These are phyloP conservation scores for Colletotrichum sublineola DNA, from an alignment of 2,329 filamentous ascomycete genomes.

Conservation along the genomic window DNA sequence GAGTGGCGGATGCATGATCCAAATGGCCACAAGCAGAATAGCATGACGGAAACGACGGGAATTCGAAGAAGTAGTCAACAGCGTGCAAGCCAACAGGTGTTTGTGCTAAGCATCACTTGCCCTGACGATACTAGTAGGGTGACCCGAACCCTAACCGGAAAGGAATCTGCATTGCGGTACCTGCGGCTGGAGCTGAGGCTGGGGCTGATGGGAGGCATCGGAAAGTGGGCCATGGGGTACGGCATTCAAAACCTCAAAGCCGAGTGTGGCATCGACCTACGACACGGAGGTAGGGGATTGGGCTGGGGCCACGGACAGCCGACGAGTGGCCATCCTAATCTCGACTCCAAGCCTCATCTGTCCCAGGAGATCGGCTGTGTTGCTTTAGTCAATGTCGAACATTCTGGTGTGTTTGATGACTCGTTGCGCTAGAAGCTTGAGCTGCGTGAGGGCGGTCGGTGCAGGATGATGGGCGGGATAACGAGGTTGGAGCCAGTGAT, in stretches of 20 bases:
- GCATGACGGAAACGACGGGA: neutral
- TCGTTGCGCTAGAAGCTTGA: neutral
- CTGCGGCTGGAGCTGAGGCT: slow-evolving; percentile 30
- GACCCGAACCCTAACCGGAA: neutral
- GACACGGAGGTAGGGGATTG: neutral
- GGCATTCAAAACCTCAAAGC: neutral
- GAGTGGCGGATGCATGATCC: slow-evolving; percentile 11
- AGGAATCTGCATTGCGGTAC: slow-evolving; percentile 9
- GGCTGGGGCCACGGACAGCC: slow-evolving; percentile 4
- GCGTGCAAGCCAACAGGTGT: slow-evolving; percentile 19
- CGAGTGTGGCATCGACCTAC: slow-evolving; percentile 8
- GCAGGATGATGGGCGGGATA: slow-evolving; percentile 5
- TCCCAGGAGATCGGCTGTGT: slow-evolving; percentile 23
- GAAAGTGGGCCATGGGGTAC: slow-evolving; percentile 1
- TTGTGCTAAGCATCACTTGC: neutral
- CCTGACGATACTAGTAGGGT: neutral
- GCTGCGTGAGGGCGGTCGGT: slow-evolving; percentile 2
- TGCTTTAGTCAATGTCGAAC: slow-evolving; percentile 3
- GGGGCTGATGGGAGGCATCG: slow-evolving; percentile 35
- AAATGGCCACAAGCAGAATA: slow-evolving; percentile 6
- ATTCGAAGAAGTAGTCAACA: neutral
- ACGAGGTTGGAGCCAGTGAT: slow-evolving; percentile 15
- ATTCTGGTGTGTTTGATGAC: slow-evolving; percentile 5
- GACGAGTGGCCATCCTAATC: slow-evolving; percentile 5
- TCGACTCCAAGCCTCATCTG: neutral